A percentile compares a stretch with the other conserved stretches of the same genome.
These are phyloP conservation scores for Aspergillus pseudoviridinutans DNA, from an alignment of 2,329 filamentous ascomycete species.

Conservation along the genomic window DNA sequence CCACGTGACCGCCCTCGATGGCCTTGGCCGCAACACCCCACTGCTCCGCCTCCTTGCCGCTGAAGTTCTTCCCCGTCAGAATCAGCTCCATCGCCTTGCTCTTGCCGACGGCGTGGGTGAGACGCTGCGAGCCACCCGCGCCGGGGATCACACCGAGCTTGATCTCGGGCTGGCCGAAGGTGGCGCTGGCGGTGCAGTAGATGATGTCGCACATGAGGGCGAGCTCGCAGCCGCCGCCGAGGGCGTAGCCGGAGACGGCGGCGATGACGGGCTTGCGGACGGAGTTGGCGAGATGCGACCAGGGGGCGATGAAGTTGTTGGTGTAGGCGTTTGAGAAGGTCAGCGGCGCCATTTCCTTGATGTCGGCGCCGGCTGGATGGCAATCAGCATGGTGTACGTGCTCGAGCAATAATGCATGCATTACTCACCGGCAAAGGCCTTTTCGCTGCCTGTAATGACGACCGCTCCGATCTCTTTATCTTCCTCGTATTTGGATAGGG, in stretches of 20 bases:
- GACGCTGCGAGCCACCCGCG: constrained; percentile 82
- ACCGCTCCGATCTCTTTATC: constrained; percentile 70
- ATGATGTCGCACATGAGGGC: constrained; percentile 97
- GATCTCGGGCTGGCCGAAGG: constrained; percentile 96
- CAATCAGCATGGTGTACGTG: not conserved
- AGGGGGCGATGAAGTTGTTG: constrained; percentile 88
- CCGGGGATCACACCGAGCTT: constrained; percentile 91
- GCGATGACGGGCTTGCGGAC: constrained; percentile 93
- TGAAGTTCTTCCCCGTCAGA: constrained; percentile 79
- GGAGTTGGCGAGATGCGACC: constrained; percentile 78
- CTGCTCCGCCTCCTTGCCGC: constrained; percentile 74
- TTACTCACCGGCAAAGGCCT: constrained; percentile 68
- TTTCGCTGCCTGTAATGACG: constrained; percentile 81
- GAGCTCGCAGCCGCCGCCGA: constrained; percentile 93
- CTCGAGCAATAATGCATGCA: not conserved
- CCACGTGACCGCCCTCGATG: constrained; percentile 71
- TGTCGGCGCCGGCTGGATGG: constrained; percentile 78
- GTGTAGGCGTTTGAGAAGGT: constrained; percentile 86
- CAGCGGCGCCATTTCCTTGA: constrained; percentile 96
- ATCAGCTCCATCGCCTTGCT: constrained; percentile 87
- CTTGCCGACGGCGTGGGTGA: constrained; percentile 81
- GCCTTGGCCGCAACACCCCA: constrained; percentile 87
- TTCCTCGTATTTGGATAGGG: constrained; percentile 66
- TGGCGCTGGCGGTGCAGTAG: constrained; percentile 80
- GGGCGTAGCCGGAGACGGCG: constrained; percentile 88